Evolutionary conservation across 2,329 filamentous ascomycete species (phyloP).

Genomic region (Fusarium sp.): DNA sequence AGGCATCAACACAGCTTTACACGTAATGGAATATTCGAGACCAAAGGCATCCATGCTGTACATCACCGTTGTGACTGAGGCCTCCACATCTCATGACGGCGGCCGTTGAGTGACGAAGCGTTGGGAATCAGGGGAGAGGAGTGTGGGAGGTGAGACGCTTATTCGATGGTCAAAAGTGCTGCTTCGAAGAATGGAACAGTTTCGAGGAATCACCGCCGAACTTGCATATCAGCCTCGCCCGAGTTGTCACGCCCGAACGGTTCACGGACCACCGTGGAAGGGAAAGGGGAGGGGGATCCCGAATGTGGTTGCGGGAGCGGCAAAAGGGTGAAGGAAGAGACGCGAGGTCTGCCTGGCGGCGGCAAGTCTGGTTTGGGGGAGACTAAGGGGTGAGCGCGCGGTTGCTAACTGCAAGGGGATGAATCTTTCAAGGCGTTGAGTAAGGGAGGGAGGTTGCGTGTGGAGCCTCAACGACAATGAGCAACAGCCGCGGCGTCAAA

Average conservation of each 20-base stretch:
- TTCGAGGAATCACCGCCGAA: constrained; percentile 21
- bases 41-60: not conserved
- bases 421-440: constrained; percentile 31
- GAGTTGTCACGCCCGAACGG: constrained; percentile 23
- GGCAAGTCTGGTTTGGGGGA: constrained; percentile 9
- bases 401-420: constrained; percentile 37
- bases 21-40: constrained; percentile 40
- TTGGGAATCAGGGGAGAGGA: not conserved
- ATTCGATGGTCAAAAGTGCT: constrained; percentile 24
- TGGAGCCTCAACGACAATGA: constrained; percentile 8
- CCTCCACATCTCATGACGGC: constrained; percentile 29
- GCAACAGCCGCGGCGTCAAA: constrained; percentile 33
- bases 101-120: constrained; percentile 15
- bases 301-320: constrained; percentile 15
- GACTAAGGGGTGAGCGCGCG: not conserved
- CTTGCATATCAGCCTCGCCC: constrained; percentile 39
- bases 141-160: constrained; percentile 35
- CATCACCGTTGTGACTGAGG: constrained; percentile 28
- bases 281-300: not conserved
- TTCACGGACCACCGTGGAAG: constrained; percentile 28
- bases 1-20: constrained; percentile 39
- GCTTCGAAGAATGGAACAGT: constrained; percentile 28
- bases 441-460: constrained; percentile 1
- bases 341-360: constrained; percentile 15
- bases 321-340: constrained; percentile 23